These are phyloP conservation scores for Arthrobotrys megalospora DNA, from an alignment of 2,329 filamentous ascomycete species.

Conservation along the genomic window DNA sequence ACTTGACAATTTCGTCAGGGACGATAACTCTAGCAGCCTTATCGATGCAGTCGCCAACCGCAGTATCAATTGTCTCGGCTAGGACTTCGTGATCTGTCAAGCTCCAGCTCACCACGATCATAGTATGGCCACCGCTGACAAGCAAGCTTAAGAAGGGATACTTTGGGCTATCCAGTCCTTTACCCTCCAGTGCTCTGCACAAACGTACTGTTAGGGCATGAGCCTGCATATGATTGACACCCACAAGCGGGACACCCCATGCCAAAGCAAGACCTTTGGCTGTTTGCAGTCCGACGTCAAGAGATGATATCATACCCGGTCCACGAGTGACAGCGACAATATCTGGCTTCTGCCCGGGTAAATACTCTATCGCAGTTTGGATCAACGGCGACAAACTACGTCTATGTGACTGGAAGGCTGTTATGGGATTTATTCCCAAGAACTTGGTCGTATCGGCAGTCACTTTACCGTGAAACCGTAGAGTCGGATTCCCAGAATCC, in stretches of 20 bases:
- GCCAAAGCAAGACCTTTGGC: constrained; percentile 90
- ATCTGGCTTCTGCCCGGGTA: constrained; percentile 76
- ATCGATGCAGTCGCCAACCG: constrained; percentile 91
- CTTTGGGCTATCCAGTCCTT: constrained; percentile 67
- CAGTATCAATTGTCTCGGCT: constrained; percentile 81
- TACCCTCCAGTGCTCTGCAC: constrained; percentile 71
- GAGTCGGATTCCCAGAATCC: constrained; percentile 68
- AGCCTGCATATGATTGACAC: constrained; percentile 97
- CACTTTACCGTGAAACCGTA: constrained; percentile 85
- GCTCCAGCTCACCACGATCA: constrained; percentile 81
- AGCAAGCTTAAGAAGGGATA: constrained; percentile 92
- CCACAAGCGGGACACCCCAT: constrained; percentile 86
- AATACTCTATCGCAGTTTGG: constrained; percentile 73
- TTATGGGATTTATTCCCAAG: constrained; percentile 83
- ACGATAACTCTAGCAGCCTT: constrained; percentile 85
- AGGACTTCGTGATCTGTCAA: constrained; percentile 81
- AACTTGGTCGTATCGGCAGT: constrained; percentile 84
- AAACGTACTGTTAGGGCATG: constrained; percentile 91
- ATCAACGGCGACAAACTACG: constrained; percentile 79
- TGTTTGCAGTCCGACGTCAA: constrained; percentile 83
- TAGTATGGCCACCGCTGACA: constrained; percentile 91
- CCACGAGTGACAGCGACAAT: constrained; percentile 92
- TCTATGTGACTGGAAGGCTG: constrained; percentile 83
- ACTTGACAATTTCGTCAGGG: constrained; percentile 73
- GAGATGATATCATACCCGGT: constrained; percentile 86